A percentile compares a stretch with the other conserved stretches of the same genome.
These are phyloP conservation scores for Fusarium xylarioides DNA, from an alignment of 2,329 filamentous ascomycete genomes.

Conservation along the genomic window DNA sequence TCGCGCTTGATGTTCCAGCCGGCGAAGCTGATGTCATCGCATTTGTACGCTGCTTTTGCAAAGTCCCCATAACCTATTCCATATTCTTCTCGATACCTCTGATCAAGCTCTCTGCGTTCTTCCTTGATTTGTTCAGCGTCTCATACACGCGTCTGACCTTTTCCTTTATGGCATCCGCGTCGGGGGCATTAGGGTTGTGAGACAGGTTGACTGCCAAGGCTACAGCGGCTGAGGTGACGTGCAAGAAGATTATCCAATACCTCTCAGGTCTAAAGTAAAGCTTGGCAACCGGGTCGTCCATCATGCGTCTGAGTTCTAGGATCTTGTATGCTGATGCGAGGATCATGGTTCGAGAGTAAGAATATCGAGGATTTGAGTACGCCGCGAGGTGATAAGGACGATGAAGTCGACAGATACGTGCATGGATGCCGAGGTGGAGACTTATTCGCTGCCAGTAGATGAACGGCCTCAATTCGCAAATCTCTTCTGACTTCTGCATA, in stretches of 20 bases:
- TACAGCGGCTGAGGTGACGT: background rate
- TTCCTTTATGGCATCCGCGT: background rate
- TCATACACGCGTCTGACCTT: background rate
- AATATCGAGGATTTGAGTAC: background rate
- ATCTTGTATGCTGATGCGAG: background rate
- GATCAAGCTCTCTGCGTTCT: background rate
- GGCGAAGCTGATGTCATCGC: background rate
- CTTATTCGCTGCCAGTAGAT: constrained; percentile 2
- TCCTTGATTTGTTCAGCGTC: background rate
- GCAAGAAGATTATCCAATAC: background rate
- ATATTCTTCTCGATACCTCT: background rate
- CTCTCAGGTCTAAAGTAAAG: background rate
- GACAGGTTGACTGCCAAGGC: background rate
- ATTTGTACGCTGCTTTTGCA: background rate
- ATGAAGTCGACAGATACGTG: constrained; percentile 2
- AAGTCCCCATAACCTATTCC: background rate
- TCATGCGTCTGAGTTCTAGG: background rate
- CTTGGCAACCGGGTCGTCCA: background rate
- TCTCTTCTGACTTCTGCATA: too few relatives aligned
- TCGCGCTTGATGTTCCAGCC: background rate
- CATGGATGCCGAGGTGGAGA: background rate
- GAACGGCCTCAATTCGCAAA: background rate
- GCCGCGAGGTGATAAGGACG: constrained; percentile 2
- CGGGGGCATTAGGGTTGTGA: background rate
- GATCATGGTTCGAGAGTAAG: background rate